Evolutionary conservation across 1,139 yeast genomes (phyloP), one percentile per base, ranked within the genome.

Genomic region (Debaryomyces nepalensis): DNA sequence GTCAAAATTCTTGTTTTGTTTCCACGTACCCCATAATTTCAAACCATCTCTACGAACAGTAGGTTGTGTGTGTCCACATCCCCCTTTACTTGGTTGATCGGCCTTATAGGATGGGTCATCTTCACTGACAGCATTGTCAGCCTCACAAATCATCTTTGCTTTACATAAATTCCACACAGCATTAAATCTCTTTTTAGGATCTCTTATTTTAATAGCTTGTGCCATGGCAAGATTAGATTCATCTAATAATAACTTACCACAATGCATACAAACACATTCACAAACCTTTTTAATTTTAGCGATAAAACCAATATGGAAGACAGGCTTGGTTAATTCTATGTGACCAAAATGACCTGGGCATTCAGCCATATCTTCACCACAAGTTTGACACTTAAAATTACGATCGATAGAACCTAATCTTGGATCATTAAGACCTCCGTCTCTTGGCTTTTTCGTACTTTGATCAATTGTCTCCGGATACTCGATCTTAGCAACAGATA

Each of bases 321-420:
- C 99, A 8, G 99, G 99, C 63, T 91, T 93, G 26, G 99, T 98
- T 52, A 95, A 77, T 63, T 95, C 99, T 48, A 95, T 95, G 63
- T 95, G 99, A 53, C 99, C 99, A 69, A 95, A 95, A 72, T 95
- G 99, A 46, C 99, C 99, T 1, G 98, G 98, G 68, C 99, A 95
- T 63, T 93, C 99, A 46, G 95, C 89, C 97, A 93, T 93, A 59
- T 95, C 97, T 67, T 93, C 99, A 58, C 97, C 96, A 77, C 99
- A 93, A 24, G 99, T 93, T 73, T 91, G 98, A 76, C 99, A 93
- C 71, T 89, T 88, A 76, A 87, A 87, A 64, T 90, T 91, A 64
- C 99, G 83, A 68, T 95, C 99, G 55, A 93, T 93, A 8, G 98
- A 88, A 41, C 99, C 99, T 50, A 95, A 75, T 57, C 98, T 83